phyloP scores from a whole-genome alignment of 1,284 basidiomycete genomes.

The Boletus holoroseus region DNA sequence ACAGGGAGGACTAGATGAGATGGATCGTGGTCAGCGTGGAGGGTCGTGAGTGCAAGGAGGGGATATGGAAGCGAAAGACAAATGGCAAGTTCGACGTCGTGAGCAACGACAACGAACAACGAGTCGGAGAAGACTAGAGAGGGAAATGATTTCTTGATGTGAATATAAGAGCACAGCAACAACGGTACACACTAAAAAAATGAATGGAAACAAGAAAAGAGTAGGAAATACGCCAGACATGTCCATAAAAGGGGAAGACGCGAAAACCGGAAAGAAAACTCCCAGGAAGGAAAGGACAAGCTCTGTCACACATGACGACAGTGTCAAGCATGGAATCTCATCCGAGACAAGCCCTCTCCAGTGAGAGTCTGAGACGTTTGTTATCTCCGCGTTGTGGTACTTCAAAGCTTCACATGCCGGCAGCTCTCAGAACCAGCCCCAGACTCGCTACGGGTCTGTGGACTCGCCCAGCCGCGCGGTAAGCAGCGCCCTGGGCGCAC shows the following conservation, averaged over 20 bases:
- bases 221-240: slow-evolving; percentile 10
- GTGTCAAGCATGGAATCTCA: slow-evolving; percentile 19
- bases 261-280: slow-evolving; percentile 9
- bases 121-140: slow-evolving; percentile 30
- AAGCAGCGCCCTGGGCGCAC: slow-evolving; percentile 15
- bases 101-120: slow-evolving; percentile 31
- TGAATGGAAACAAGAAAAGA: slow-evolving; percentile 16
- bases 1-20: slow-evolving; percentile 33
- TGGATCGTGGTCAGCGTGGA: slow-evolving; percentile 50
- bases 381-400: slow-evolving; percentile 23
- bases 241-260: slow-evolving; percentile 13
- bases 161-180: slow-evolving; percentile 33
- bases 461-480: slow-evolving; percentile 2
- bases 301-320: slow-evolving; percentile 21
- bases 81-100: slow-evolving; percentile 22
- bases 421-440: slow-evolving; percentile 15
- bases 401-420: slow-evolving; percentile 21
- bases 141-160: slow-evolving; percentile 19
- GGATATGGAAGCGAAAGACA: slow-evolving; percentile 29
- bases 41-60: slow-evolving; percentile 43
- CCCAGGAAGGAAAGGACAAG: slow-evolving; percentile 11
- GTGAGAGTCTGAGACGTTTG: slow-evolving; percentile 20
- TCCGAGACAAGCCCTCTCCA: slow-evolving; percentile 26
- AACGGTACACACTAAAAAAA: slow-evolving; percentile 16
- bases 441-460: neutral